Evolutionary conservation across 75 land plant species (phyloP), one percentile per base, ranked within the genome.

Genomic region (Picea glauca): DNA sequence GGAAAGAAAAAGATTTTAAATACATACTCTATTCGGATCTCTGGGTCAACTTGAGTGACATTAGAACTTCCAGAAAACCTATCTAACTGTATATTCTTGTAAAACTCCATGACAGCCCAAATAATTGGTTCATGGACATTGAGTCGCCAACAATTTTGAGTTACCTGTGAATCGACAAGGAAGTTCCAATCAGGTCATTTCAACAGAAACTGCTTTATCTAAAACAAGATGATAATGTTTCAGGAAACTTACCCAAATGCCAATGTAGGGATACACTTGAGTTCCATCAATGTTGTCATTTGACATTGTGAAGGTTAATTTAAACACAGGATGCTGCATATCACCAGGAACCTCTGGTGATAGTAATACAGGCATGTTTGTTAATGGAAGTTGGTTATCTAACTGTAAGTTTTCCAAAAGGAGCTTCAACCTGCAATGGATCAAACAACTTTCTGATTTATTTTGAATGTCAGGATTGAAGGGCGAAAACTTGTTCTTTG

Each of bases 111-210:
- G 58, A 85, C 62, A 43, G 94, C 91, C 99, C 99, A 98, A 32
- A 98, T 92, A 64, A 95, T 89, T 75, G 98, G 96, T 79, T 98
- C 99, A 83, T 98, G 99, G 67, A 93, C 86, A 77, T 87, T 93
- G 31, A 95, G 60, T 70, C 90, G 88, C 98, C 96, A 98, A 58
- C 74, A 26, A 30, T 78, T 95, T 79, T 90, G 87, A 18, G 92
- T 90, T 7, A 92, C 94, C 99, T 96, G 76, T n/a, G 57, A 65
- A 76, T 35, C 75, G 18, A 68, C 15, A 59, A 38, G n/a, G 12
- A 30, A n/a, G 4, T 43, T 70, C 12, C 14, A 46, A 38, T 32
- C 40, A 72, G 32, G 63, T 74, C 62, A 77, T 26, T 11, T 68
- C 35, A 68, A 68, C 9, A 33, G 0, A 40, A 68, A 38, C 6